Conservation (phyloP, 2,329 filamentous ascomycete species). For the Cladosporium sp. region DNA sequence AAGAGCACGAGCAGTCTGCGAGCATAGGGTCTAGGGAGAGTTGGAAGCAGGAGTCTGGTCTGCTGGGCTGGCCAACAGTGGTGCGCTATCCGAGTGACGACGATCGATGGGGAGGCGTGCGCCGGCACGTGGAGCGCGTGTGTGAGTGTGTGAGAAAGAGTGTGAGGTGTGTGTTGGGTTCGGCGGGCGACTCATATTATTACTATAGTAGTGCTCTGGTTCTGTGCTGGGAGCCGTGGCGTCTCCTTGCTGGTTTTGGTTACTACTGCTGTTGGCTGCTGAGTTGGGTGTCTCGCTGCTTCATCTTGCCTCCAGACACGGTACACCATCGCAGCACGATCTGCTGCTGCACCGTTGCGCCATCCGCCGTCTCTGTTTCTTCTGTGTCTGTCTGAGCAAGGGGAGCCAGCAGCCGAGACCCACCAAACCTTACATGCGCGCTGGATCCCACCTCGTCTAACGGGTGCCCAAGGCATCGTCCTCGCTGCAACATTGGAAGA, state of each 20-base stretch:
- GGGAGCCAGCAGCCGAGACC: slow-evolving; percentile 15
- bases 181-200: slow-evolving; percentile 1
- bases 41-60: background rate
- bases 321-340: background rate
- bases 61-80: background rate
- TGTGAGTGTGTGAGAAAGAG: background rate
- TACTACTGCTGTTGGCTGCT: background rate
- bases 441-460: slow-evolving; percentile 5
- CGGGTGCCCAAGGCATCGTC: background rate
- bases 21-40: background rate
- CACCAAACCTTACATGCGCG: slow-evolving; percentile 7
- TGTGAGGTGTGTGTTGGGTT: background rate
- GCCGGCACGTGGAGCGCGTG: slow-evolving; percentile 14
- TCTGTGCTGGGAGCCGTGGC: background rate
- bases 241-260: background rate
- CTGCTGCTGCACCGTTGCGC: background rate
- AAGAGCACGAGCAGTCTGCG: background rate
- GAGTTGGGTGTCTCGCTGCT: slow-evolving; percentile 6
- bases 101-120: background rate
- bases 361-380: background rate
- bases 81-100: slow-evolving; percentile 2
- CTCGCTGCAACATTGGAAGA: slow-evolving; percentile 4
- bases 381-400: slow-evolving; percentile 18
- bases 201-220: background rate
- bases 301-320: slow-evolving; percentile 3